Evolutionary conservation across 257 asterid genomes (phyloP), one percentile per base, ranked within the genome.

Genomic region (Solanum microdontum): DNA sequence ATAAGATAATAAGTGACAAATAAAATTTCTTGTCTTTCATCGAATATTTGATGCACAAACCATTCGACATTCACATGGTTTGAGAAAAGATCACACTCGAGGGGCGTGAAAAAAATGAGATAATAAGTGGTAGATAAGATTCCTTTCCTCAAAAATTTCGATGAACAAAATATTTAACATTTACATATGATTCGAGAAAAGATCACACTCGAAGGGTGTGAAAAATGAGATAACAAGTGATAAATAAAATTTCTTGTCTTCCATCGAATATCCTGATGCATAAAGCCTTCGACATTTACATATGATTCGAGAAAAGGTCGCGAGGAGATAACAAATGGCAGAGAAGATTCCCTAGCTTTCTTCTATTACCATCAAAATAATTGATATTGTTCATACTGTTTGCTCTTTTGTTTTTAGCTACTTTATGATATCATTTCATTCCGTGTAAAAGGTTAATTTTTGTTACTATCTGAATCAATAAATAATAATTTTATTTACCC

Each of bases 331-430:
- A 73, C 6, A 88, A 48, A 88, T 84, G 12, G 86, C 89, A 91
- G 93, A 87, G 91, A 90, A 92, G 93, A 93, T 93, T 91, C 93
- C 92, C 89, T 89, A 2, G n/a, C 45, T 83, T 88, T 84, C 88
- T 85, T 84, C 88, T 45, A 21, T 86, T 89, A 74, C 88, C 88
- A 83, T 88, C 68, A 93, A 51, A 51, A 91, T 91, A 91, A 88
- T 85, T 87, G 85, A 88, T 90, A 90, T 85, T 21, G n/a, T 77
- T 77, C 84, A 77, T 88, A 88, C 90, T 85, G 88, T 90, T 93
- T 87, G 90, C 75, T 89, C 82, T 88, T 90, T 87, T 92, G 89
- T 43, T 89, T 91, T 86, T 84, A 64, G 62, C 86, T 36, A 76
- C 66, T 73, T 43, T 73, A 85, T 91, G 86, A 89, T 90, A 87